Evolutionary conservation across 177 flowering plant genomes (phyloP), one percentile per base, ranked within the genome.

Genomic region (Vitis hybrid): DNA sequence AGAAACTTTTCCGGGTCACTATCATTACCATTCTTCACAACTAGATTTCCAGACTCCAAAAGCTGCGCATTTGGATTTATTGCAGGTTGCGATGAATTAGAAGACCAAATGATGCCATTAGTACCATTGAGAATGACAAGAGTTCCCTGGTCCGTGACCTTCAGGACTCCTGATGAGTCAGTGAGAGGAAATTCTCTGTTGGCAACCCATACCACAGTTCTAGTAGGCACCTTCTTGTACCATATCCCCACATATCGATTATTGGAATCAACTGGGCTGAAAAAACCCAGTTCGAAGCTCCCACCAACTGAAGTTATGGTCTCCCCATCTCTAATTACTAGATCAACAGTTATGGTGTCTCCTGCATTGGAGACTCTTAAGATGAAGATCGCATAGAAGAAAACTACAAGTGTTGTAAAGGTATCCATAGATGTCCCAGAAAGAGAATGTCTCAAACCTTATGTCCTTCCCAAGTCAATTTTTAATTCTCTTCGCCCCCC

Each of bases 211-310:
- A 64, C 71, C 9, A 72, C 65, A 0, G 79, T 70, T 2, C 1
- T 12, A 6, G 10, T 27, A 0, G 79, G 7, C 4, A 66, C 50
- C 2, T 66, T 64, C 64, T 67, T 78, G 71, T 68, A 78, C 77
- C 81, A 73, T 8, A 81, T 56, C 14, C 79, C 83, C 4, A 79
- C 15, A 30, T 71, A 81, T 5, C 77, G 61, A 1, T 65, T 74
- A 1, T 18, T 60, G 17, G 78, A 72, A 3, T 48, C 50, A 11
- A 72, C 71, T 1, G 79, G 75, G 6, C 66, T 68, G 66, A 75
- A 78, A 27, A 79, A 77, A 18, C 82, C 82, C 2, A 82, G 70
- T 49, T 68, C 79, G 40, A 75, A 82, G 0, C 12, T 50, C 12
- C 72, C 74, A 21, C 40, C 69, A 0, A 77, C 46, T 6, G 85